A percentile compares a stretch with the other conserved stretches of the same genome.
Evolutionary conservation across 179 eudicot genomes (phyloP).

Genomic region (Spinacia oleracea): DNA sequence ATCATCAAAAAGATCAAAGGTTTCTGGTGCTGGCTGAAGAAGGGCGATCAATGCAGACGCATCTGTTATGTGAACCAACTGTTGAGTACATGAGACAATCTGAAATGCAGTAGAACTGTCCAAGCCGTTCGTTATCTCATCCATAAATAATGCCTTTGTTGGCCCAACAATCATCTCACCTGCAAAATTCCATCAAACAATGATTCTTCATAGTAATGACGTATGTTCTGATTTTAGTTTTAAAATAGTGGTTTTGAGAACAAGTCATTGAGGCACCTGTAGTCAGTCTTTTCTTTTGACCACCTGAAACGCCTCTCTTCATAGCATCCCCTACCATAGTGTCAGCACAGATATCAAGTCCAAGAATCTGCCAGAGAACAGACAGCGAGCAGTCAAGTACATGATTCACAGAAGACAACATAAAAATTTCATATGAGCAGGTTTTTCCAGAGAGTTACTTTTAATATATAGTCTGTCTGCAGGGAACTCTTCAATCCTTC

Average conservation of each 20-base stretch:
- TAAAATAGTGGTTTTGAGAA: background rate
- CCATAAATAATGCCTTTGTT: conserved; percentile 74
- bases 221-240: background rate
- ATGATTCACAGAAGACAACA: conserved; percentile 9
- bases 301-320: conserved; percentile 92
- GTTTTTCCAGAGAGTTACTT: conserved; percentile 43
- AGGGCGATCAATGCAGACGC: conserved; percentile 69
- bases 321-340: conserved; percentile 74
- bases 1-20: conserved; percentile 78
- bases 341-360: conserved; percentile 81
- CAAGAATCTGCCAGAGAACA: conserved; percentile 60
- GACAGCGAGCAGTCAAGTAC: background rate
- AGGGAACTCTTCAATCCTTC: conserved; percentile 72
- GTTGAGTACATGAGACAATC: conserved; percentile 68
- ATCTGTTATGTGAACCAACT: conserved; percentile 69
- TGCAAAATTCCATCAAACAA: conserved; percentile 28
- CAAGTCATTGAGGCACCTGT: conserved; percentile 47
- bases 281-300: conserved; percentile 91
- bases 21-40: conserved; percentile 92
- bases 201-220: background rate
- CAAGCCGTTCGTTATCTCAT: conserved; percentile 87
- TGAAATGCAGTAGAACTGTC: conserved; percentile 95
- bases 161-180: conserved; percentile 95
- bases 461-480: conserved; percentile 80
- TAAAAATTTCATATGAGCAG: background rate